Base-by-base conservation (phyloP, 2,329 filamentous ascomycete species). In the Aspergillus sergii region DNA sequence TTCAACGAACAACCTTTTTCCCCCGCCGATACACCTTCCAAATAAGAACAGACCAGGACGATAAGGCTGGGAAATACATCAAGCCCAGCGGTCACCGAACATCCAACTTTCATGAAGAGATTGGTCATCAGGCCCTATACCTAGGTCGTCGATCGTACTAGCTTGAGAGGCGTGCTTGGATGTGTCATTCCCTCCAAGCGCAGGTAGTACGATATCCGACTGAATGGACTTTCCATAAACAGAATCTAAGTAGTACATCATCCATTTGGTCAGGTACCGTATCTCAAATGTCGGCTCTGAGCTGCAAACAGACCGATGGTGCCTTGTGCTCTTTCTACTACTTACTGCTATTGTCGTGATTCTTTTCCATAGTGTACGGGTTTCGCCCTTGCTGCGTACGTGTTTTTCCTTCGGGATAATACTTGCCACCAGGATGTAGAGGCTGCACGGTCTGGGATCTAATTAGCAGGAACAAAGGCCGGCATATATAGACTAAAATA, bases 361-460 rank as follows among this genome's bases (percentile, higher is more conserved):
- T 58, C 34, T 30, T 61, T 58, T 36, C 60, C 46, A 48, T 45
- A 23, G 23, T 60, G 58, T 43, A 48, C 46, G 43, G 61, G n/a
- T 45, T 50, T 45, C 68, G 61, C 48, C 61, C 56, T 23, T 65
- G 62, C 50, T 55, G 63, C 23, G 63, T 65, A 60, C 46, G 65
- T 39, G 51, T 26, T 45, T 68, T 71, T 51, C 70, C 69, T 62
- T 75, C 76, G 6, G 81, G 81, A 64, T 83, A 83, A 64, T 77
- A 77, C 61, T 68, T 75, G 19, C 81, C 81, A 61, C 81, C 81
- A 21, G 81, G 81, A 67, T 83, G 81, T 62, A 83, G 72, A 60
- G 80, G 75, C 67, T 83, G 80, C 58, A 69, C 58, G 59, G 73
- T 75, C 79, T 80, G 66, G 32, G 66, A 63, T 61, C 62, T 60